Base-by-base conservation (phyloP, 441 rosid genomes). In the Dalechampia spathulata region DNA sequence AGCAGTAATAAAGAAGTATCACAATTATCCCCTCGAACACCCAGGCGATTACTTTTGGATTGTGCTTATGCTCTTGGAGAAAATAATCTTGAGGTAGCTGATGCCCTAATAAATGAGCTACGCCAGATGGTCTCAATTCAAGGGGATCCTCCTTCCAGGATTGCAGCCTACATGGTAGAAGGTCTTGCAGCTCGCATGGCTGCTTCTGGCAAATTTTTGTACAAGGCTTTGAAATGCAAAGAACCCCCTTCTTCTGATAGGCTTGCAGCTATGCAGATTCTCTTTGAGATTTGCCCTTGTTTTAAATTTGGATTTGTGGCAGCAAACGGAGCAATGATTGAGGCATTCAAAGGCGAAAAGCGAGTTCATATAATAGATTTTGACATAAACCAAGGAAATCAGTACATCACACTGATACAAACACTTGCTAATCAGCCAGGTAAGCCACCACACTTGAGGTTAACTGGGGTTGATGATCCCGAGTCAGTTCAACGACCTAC, bases 201-300 rank as follows among this genome's bases (percentile, higher is more conserved):
- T 66, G 71, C 81, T 22, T 90, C 99, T 20, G 99, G 99, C 25
- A 90, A 78, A 61, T 83, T 60, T 50, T 82, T 94, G 6, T 94
- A 94, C 69, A 85, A 67, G 73, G 83, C 99, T 52, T 70, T 94
- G 64, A 94, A 78, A 74, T 94, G 99, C 83, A 94, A 94, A 73
- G 99, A 87, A 68, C 95, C 99, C 60, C 99, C 99, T 57, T 79
- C 96, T 20, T 77, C 78, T 40, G 95, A 94, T 65, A 79, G 97
- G 70, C 94, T 94, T 28, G 97, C 99, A 34, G 99, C 99, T 0
- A 94, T 94, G 99, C 99, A 94, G 64, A 87, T 94, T 45, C 91
- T 94, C 55, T 90, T 94, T 50, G 99, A 94, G 78, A 78, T 90
- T 12, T 94, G 99, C 76, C 99, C 99, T 36, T 94, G 99, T 71